phyloP scores from a whole-genome alignment of 306 rosid genomes.

The Boehmeria nivea region DNA sequence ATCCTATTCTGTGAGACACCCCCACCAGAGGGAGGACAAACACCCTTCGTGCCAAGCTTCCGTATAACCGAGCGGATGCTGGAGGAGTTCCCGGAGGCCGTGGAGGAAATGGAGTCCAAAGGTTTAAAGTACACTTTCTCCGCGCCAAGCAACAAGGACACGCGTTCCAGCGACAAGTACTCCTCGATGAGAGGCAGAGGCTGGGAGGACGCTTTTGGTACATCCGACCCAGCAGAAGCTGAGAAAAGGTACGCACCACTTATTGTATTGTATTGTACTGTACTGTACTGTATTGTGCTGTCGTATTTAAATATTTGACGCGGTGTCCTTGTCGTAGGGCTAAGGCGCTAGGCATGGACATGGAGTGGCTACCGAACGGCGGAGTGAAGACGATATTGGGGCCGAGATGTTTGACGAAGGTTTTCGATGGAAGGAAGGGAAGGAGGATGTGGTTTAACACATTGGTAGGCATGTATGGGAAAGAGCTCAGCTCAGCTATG shows the following conservation, averaged over 20 bases:
- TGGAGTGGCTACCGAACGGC: constrained; percentile 64
- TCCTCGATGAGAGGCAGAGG: constrained; percentile 82
- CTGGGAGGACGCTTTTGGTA: constrained; percentile 67
- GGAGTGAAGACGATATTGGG: constrained; percentile 53
- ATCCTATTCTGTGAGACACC: constrained; percentile 71
- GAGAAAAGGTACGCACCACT: constrained; percentile 40
- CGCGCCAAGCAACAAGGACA: constrained; percentile 47
- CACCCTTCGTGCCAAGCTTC: constrained; percentile 84
- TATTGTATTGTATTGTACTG: not conserved
- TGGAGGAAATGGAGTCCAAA: constrained; percentile 50
- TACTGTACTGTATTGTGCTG: too few relatives aligned
- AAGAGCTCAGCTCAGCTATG: constrained; percentile 62
- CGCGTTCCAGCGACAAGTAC: constrained; percentile 4
- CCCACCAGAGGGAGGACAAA: constrained; percentile 82
- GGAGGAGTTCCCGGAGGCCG: constrained; percentile 65
- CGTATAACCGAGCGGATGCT: constrained; percentile 56
- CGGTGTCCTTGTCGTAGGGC: constrained; percentile 34
- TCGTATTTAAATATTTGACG: too few relatives aligned
- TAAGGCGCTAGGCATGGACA: constrained; percentile 64
- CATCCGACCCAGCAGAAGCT: constrained; percentile 57
- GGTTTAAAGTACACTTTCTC: constrained; percentile 62
- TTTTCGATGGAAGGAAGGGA: constrained; percentile 75
- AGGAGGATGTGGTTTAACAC: constrained; percentile 87
- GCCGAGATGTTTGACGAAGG: constrained; percentile 51
- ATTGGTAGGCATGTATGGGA: constrained; percentile 75